These are phyloP conservation scores for Butyriboletus loyo DNA, from an alignment of 768 basidiomycete species.

Conservation along the genomic window DNA sequence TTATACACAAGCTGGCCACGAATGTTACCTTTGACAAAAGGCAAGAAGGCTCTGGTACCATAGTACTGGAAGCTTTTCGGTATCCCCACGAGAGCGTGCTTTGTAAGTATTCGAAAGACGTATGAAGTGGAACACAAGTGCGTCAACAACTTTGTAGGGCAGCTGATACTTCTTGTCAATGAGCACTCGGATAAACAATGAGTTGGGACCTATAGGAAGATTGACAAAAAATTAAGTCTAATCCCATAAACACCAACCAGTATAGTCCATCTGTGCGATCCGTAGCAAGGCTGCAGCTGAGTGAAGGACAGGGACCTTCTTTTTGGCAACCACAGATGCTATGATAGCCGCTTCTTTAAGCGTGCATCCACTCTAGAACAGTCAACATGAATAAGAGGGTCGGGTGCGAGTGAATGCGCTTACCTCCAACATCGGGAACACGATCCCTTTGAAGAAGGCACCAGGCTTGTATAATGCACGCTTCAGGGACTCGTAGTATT, in stretches of 20 bases:
- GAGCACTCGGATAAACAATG: conserved; percentile 93
- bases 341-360: conserved; percentile 94
- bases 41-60: conserved; percentile 98
- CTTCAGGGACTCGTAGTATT: conserved; percentile 92
- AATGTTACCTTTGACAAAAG: conserved; percentile 79
- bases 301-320: conserved; percentile 94
- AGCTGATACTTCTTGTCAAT: conserved; percentile 98
- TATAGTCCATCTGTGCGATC: conserved; percentile 95
- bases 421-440: conserved; percentile 94
- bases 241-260: conserved; percentile 48
- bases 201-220: conserved; percentile 67
- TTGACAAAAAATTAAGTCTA: background rate
- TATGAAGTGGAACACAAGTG: conserved; percentile 97
- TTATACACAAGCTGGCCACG: background rate
- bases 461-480: conserved; percentile 93
- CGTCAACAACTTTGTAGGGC: conserved; percentile 97
- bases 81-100: conserved; percentile 62
- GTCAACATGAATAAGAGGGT: conserved; percentile 28
- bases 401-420: conserved; percentile 23
- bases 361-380: conserved; percentile 69
- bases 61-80: conserved; percentile 86
- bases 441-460: conserved; percentile 96
- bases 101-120: conserved; percentile 91
- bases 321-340: conserved; percentile 85
- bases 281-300: conserved; percentile 92